These are phyloP conservation scores for Colletotrichum echinochloae DNA, from an alignment of 2,329 filamentous ascomycete species.

Conservation along the genomic window DNA sequence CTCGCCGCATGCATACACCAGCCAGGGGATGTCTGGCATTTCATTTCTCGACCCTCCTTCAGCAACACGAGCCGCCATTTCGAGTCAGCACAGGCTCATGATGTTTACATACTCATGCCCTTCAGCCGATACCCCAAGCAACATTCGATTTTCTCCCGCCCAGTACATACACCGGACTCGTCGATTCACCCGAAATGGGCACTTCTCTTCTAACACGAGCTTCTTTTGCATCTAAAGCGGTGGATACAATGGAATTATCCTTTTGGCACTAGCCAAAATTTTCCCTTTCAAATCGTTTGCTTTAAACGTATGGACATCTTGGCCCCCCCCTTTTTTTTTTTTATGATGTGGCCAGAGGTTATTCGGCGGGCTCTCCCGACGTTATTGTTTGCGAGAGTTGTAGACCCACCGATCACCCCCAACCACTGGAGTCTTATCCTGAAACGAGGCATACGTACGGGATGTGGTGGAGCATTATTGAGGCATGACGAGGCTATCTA, in stretches of 20 bases:
- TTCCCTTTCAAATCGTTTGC: not conserved
- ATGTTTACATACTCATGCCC: slow-evolving; percentile 36
- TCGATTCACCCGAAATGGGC: slow-evolving; percentile 30
- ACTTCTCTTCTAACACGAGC: slow-evolving; percentile 31
- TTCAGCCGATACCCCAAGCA: slow-evolving; percentile 37
- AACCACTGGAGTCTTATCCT: slow-evolving; percentile 12
- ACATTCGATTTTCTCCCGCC: slow-evolving; percentile 35
- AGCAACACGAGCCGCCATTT: slow-evolving; percentile 33
- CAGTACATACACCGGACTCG: slow-evolving; percentile 40
- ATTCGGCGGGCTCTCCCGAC: not conserved
- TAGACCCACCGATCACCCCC: not conserved
- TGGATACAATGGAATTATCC: slow-evolving; percentile 28
- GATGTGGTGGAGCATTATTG: slow-evolving; percentile 29
- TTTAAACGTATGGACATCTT: slow-evolving; percentile 13
- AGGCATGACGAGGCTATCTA: slow-evolving; percentile 35
- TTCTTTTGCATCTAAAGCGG: slow-evolving; percentile 31
- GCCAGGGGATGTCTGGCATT: slow-evolving; percentile 29
- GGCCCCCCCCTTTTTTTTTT: not conserved
- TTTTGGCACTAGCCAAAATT: slow-evolving; percentile 13
- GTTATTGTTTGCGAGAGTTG: not conserved
- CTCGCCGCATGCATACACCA: slow-evolving; percentile 37
- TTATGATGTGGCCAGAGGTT: not conserved
- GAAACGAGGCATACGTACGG: slow-evolving; percentile 28
- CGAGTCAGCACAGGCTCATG: slow-evolving; percentile 36
- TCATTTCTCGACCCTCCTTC: slow-evolving; percentile 39